Conservation (phyloP, 2,329 filamentous ascomycete genomes). For the Penicillium sp. region DNA sequence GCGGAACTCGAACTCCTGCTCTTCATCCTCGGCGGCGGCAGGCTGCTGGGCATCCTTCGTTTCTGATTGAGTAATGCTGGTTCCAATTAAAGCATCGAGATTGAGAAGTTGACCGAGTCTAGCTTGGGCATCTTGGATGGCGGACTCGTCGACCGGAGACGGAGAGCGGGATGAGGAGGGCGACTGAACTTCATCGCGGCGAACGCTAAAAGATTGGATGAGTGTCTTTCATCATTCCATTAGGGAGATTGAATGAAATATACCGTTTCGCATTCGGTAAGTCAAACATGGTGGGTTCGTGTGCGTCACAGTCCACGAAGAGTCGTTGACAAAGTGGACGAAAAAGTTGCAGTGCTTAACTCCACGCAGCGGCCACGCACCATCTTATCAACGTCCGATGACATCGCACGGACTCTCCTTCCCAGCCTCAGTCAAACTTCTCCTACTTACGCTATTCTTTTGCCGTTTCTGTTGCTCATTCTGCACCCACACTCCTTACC, state of each 20-base stretch:
- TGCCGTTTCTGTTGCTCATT: constrained; percentile 2
- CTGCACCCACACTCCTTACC: constrained; percentile 19
- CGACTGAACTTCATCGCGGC: constrained; percentile 37
- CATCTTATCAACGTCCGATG: constrained; percentile 17
- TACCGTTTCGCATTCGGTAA: constrained; percentile 39
- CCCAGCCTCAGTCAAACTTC: constrained; percentile 13
- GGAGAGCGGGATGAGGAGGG: constrained; percentile 30
- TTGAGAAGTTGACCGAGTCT: constrained; percentile 35
- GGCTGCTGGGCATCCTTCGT: constrained; percentile 3
- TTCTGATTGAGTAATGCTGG: not conserved
- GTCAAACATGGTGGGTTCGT: constrained; percentile 34
- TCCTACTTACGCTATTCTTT: not conserved
- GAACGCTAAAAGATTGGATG: constrained; percentile 25
- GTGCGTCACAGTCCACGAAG: not conserved
- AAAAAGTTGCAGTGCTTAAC: constrained; percentile 11
- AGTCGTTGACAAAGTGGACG: not conserved
- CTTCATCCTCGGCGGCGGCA: constrained; percentile 31
- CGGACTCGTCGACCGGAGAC: constrained; percentile 30
- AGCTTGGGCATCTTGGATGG: constrained; percentile 29
- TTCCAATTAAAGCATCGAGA: constrained; percentile 26
- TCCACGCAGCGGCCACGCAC: constrained; percentile 22
- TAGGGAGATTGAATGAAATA: not conserved
- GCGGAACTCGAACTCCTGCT: constrained; percentile 46
- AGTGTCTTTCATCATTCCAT: not conserved
- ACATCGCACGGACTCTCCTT: constrained; percentile 21